Evolutionary conservation across 2,329 filamentous ascomycete genomes (phyloP), one percentile per base, ranked within the genome.

Genomic region (Helotiales sp.): DNA sequence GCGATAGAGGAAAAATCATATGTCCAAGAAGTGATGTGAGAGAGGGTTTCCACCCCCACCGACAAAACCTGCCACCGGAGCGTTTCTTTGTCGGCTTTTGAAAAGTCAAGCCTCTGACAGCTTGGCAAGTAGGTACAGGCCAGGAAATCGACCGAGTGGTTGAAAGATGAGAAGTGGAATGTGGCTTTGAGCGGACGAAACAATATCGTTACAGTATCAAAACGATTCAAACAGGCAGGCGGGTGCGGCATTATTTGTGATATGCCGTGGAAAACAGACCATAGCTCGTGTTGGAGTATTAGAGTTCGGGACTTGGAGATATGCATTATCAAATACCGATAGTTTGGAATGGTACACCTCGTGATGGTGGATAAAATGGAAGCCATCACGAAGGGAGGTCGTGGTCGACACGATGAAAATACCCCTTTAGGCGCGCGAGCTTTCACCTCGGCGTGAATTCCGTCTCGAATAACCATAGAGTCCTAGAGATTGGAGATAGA

Each of bases 61-160:
- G 50, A 50, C 30, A 52, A 48, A 48, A 57, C 10, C 15, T 53
- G 42, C 34, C 44, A 17, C 25, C 22, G 17, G 38, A 34, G 22
- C 17, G 8, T 19, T 33, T 42, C 22, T 3, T 53, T 24, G n/a
- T 19, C 25, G 33, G 19, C 31, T 33, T 47, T 29, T 31, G 13
- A 12, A 22, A 57, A 49, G 33, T 17, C n/a, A n/a, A n/a, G n/a
- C n/a, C n/a, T n/a, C n/a, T n/a, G n/a, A n/a, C n/a, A n/a, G n/a
- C n/a, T n/a, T n/a, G n/a, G n/a, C n/a, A n/a, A n/a, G n/a, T n/a
- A n/a, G n/a, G n/a, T n/a, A n/a, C n/a, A 46, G 46, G 40, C 30
- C 27, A 30, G 29, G 15, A 30, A 53, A 52, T 33, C 15, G 19
- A 24, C 22, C 17, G 33, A 57, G 44, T 53, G 42, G 55, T 36